phyloP scores from a whole-genome alignment of 2,329 filamentous ascomycete genomes.

The Alternaria metachromatica region DNA sequence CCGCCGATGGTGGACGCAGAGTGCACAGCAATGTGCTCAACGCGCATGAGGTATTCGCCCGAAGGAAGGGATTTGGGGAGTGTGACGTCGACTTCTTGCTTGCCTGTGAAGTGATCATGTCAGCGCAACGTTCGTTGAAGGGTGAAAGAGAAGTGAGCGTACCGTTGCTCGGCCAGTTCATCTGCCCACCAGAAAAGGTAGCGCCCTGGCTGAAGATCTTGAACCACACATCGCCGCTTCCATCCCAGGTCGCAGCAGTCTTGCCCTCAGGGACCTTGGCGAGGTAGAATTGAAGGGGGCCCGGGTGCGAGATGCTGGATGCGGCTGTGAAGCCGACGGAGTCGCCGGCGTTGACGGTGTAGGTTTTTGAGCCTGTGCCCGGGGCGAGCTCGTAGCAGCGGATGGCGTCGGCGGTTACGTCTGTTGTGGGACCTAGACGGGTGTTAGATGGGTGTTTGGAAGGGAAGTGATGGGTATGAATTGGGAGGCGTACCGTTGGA shows the following conservation, averaged over 20 bases:
- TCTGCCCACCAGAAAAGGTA: slow-evolving; percentile 21
- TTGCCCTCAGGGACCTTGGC: slow-evolving; percentile 44
- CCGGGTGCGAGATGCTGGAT: slow-evolving; percentile 43
- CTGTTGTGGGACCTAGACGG: slow-evolving; percentile 20
- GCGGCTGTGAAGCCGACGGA: slow-evolving; percentile 42
- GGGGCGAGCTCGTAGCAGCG: slow-evolving; percentile 43
- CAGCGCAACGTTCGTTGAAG: not conserved
- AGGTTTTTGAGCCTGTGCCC: slow-evolving; percentile 19
- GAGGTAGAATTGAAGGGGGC: slow-evolving; percentile 49
- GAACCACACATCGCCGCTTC: slow-evolving; percentile 46
- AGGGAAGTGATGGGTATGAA: slow-evolving; percentile 1
- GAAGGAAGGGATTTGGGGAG: slow-evolving; percentile 51
- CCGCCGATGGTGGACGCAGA: slow-evolving; percentile 41
- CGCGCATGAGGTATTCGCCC: slow-evolving; percentile 56
- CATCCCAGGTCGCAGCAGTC: slow-evolving; percentile 39
- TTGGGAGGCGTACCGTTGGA: slow-evolving; percentile 33
- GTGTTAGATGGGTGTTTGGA: slow-evolving; percentile 4
- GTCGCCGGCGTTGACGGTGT: slow-evolving; percentile 38
- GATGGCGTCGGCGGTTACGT: slow-evolving; percentile 39
- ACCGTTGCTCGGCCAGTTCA: slow-evolving; percentile 38
- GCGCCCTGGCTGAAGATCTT: slow-evolving; percentile 43
- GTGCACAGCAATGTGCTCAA: slow-evolving; percentile 58
- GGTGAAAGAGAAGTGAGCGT: not conserved
- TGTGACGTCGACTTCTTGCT: slow-evolving; percentile 37
- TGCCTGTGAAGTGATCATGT: slow-evolving; percentile 5